Evolutionary conservation across 2,329 filamentous ascomycete species (phyloP).

Genomic region (Aureobasidium sp.): DNA sequence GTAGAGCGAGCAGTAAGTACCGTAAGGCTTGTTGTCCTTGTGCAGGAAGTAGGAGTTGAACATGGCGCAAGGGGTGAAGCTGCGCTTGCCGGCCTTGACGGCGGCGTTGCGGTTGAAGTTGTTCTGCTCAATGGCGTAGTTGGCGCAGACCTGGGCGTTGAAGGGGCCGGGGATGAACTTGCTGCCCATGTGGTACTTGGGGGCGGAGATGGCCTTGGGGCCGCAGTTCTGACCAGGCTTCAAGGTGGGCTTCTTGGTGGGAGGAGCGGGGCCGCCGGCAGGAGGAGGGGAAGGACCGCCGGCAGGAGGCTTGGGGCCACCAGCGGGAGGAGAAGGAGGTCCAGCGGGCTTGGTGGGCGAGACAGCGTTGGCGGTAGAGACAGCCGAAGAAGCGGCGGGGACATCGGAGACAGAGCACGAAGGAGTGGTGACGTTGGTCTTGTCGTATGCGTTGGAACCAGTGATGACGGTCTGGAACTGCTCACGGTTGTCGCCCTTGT

Average conservation of each 20-base stretch:
- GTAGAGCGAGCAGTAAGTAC: conserved; percentile 23
- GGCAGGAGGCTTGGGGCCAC: not conserved
- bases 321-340: not conserved
- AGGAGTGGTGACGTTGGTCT: conserved; percentile 22
- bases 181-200: conserved; percentile 18
- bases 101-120: conserved; percentile 17
- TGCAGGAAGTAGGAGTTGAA: conserved; percentile 21
- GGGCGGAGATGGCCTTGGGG: conserved; percentile 17
- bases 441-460: conserved; percentile 25
- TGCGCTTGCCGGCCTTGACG: conserved; percentile 10
- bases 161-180: conserved; percentile 25
- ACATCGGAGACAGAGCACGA: not conserved
- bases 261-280: not conserved
- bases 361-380: not conserved
- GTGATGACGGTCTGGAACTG: conserved; percentile 27
- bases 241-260: conserved; percentile 3
- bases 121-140: conserved; percentile 22
- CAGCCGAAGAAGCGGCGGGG: not conserved
- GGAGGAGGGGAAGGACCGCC: not conserved
- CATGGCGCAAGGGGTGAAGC: conserved; percentile 19
- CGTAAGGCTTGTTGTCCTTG: conserved; percentile 19
- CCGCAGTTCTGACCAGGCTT: conserved; percentile 22
- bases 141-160: conserved; percentile 21
- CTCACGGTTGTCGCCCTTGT: conserved; percentile 23
- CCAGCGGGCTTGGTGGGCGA: not conserved